Conservation (phyloP, 352 stramenopile genomes). For the Phytophthora palmivora region DNA sequence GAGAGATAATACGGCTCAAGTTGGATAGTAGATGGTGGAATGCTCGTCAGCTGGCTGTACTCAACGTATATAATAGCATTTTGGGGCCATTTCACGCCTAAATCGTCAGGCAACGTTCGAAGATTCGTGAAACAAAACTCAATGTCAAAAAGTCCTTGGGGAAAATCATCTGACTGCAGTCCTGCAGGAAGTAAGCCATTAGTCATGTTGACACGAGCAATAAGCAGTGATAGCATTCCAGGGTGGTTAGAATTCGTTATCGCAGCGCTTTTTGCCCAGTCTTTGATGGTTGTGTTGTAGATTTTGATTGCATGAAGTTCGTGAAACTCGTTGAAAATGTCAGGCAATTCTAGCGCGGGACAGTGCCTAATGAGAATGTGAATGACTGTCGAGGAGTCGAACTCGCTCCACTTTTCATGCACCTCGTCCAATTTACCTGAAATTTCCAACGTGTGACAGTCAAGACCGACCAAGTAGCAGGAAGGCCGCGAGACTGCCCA, state of each 20-base stretch:
- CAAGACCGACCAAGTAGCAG: slow-evolving; percentile 39
- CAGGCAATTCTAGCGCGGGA: slow-evolving; percentile 27
- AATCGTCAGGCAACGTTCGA: slow-evolving; percentile 29
- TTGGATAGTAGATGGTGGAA: slow-evolving; percentile 19
- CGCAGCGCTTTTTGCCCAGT: slow-evolving; percentile 33
- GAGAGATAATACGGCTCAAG: slow-evolving; percentile 25
- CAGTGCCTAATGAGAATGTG: slow-evolving; percentile 46
- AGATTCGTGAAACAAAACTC: slow-evolving; percentile 49
- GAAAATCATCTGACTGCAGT: slow-evolving; percentile 39
- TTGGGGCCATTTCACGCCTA: slow-evolving; percentile 39
- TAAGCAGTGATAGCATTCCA: slow-evolving; percentile 30
- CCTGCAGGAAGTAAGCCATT: slow-evolving; percentile 38
- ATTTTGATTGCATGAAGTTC: slow-evolving; percentile 41
- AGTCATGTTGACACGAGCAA: slow-evolving; percentile 45
- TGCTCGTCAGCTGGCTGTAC: slow-evolving; percentile 11
- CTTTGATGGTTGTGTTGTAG: slow-evolving; percentile 43
- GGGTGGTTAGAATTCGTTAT: slow-evolving; percentile 25
- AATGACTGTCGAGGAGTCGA: slow-evolving; percentile 31
- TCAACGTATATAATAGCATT: slow-evolving; percentile 24
- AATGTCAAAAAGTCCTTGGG: slow-evolving; percentile 34
- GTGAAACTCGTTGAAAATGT: slow-evolving; percentile 24
- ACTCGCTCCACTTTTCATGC: slow-evolving; percentile 14
- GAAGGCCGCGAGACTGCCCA: slow-evolving; percentile 36
- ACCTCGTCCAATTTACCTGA: slow-evolving; percentile 20
- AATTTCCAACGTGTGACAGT: slow-evolving; percentile 27